Conservation (phyloP, 2,329 filamentous ascomycete genomes). For the Dactylellina sp. region DNA sequence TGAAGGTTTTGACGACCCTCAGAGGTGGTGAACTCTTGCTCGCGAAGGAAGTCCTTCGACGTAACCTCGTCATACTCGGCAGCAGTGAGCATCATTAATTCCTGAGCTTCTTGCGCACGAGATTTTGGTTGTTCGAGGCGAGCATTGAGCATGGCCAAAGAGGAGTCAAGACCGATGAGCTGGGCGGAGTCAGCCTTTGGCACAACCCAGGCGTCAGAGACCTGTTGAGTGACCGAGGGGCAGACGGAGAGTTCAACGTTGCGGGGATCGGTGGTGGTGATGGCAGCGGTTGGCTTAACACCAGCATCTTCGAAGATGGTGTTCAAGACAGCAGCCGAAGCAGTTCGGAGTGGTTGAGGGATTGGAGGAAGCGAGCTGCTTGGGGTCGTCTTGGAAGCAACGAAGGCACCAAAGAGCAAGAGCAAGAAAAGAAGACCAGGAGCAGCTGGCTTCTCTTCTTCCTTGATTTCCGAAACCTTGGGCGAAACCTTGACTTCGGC, state of each 20-base stretch:
- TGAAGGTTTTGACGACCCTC: slow-evolving; percentile 79
- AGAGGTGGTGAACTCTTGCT: slow-evolving; percentile 70
- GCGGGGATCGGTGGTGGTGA: slow-evolving; percentile 58
- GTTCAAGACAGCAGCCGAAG: slow-evolving; percentile 80
- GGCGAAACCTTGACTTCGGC: slow-evolving; percentile 61
- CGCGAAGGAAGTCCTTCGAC: slow-evolving; percentile 77
- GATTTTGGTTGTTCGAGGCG: slow-evolving; percentile 70
- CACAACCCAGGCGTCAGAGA: slow-evolving; percentile 60
- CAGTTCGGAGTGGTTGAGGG: slow-evolving; percentile 82
- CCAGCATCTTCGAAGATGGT: slow-evolving; percentile 85
- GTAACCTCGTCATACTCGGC: slow-evolving; percentile 89
- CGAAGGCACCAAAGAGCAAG: slow-evolving; percentile 94
- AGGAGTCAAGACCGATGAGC: slow-evolving; percentile 61
- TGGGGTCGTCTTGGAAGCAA: slow-evolving; percentile 83
- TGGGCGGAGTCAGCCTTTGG: slow-evolving; percentile 59
- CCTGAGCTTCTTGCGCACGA: slow-evolving; percentile 86
- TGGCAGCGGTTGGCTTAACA: slow-evolving; percentile 64
- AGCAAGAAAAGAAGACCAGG: slow-evolving; percentile 77
- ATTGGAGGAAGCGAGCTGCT: slow-evolving; percentile 79
- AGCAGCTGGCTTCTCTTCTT: slow-evolving; percentile 77
- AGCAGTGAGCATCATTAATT: slow-evolving; percentile 85
- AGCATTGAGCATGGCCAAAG: slow-evolving; percentile 65
- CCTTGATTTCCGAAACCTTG: slow-evolving; percentile 72
- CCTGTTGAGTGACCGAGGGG: slow-evolving; percentile 55
- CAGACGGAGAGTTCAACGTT: slow-evolving; percentile 61